Percentiles rank a stretch among this genome's conserved stretches.
Evolutionary conservation across 148 eudicot species (phyloP).

Genomic region (Diospyros lotus): DNA sequence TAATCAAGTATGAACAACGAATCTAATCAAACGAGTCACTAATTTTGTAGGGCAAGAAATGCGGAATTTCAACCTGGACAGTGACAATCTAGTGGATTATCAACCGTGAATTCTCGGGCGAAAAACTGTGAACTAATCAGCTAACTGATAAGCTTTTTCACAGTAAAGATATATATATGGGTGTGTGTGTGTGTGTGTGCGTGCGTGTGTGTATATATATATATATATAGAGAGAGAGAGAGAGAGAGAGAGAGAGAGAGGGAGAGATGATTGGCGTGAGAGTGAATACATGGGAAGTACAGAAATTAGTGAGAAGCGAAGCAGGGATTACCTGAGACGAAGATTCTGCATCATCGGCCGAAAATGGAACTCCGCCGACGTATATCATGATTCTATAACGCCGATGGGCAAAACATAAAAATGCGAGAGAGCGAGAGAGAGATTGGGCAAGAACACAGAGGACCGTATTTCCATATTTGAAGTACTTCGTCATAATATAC

Average conservation of each 20-base stretch:
- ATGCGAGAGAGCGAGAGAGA: constrained; percentile 1
- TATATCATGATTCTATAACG: constrained; percentile 32
- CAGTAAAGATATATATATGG: too few relatives aligned
- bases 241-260: too few relatives aligned
- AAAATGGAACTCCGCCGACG: constrained; percentile 40
- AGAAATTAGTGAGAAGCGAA: background rate
- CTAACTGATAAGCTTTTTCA: background rate
- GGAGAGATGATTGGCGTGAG: too few relatives aligned
- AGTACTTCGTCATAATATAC: too few relatives aligned
- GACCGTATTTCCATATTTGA: too few relatives aligned
- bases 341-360: constrained; percentile 16
- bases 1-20: background rate
- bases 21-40: background rate
- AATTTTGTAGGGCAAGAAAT: background rate
- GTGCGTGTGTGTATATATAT: too few relatives aligned
- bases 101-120: too few relatives aligned
- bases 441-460: too few relatives aligned
- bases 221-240: too few relatives aligned
- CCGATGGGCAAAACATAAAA: background rate
- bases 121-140: background rate
- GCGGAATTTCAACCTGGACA: background rate
- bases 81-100: too few relatives aligned
- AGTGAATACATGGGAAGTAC: background rate
- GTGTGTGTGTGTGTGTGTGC: too few relatives aligned
- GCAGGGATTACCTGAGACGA: constrained; percentile 22